phyloP scores from a whole-genome alignment of 176 grass and related monocot species.

The Phoenix dactylifera region DNA sequence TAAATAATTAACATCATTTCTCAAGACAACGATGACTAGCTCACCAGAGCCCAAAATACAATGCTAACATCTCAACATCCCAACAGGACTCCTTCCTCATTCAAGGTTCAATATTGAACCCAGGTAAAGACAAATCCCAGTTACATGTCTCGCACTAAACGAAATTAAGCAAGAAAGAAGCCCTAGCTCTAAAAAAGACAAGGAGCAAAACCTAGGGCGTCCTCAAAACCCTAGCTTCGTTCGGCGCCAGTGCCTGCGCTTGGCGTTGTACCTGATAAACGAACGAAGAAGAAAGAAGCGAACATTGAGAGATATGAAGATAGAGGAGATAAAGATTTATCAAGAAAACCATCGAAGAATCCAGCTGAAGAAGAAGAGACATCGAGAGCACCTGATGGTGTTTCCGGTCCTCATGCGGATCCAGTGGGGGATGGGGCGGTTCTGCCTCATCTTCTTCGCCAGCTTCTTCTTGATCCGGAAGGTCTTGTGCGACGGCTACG shows the following conservation, averaged over 20 bases:
- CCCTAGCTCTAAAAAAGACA: too few species aligned
- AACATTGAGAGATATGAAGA: not conserved
- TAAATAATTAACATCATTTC: too few species aligned
- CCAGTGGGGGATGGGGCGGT: slow-evolving; percentile 24
- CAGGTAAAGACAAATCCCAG: too few species aligned
- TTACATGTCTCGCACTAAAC: too few species aligned
- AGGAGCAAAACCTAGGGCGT: not conserved
- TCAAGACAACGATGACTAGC: too few species aligned
- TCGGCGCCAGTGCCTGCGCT: slow-evolving; percentile 26
- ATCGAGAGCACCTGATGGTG: slow-evolving; percentile 9
- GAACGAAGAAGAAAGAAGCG: not conserved
- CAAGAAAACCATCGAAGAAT: too few species aligned
- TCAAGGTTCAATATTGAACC: too few species aligned
- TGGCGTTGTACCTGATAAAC: slow-evolving; percentile 14
- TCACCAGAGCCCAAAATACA: too few species aligned
- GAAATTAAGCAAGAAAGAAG: too few species aligned
- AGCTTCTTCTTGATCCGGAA: slow-evolving; percentile 22
- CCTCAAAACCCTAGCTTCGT: slow-evolving; percentile 22
- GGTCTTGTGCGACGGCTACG: slow-evolving; percentile 23
- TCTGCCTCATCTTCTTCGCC: not conserved
- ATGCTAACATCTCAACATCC: too few species aligned
- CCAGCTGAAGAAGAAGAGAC: not conserved
- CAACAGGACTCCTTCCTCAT: too few species aligned
- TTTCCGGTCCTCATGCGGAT: slow-evolving; percentile 23
- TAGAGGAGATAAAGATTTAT: not conserved